Evolutionary conservation across 192 early-diverging fungal species (phyloP), one percentile per base, ranked within the genome.

Genomic region (Backusella westeae): DNA sequence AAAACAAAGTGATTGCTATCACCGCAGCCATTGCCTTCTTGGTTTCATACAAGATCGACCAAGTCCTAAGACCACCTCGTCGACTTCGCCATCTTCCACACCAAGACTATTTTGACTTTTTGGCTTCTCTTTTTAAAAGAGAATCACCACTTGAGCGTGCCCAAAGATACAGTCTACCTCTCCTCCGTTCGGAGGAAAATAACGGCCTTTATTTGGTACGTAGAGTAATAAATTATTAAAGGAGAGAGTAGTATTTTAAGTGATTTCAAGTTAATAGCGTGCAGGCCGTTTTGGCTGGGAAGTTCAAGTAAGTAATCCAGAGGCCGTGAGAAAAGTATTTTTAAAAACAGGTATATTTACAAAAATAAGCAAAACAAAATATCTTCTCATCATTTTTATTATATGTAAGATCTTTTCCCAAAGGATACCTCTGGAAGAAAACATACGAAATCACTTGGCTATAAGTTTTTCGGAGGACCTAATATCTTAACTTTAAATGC

Each of bases 331-430:
- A 69, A 67, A 69, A 67, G 9, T 76, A 34, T 69, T 76, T 5
- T n/a, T 69, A 14, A 76, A 53, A 53, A 26, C 32, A 26, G 76
- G 69, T 77, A 35, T 6, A 17, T 35, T 21, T 3, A 69, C 34
- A 69, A 56, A 9, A 56, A 21, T 8, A 36, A 21, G 21, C 6
- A 39, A 36, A 10, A 9, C 17, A 6, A 7, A 56, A 3, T 23
- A 56, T 21, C 21, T 10, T 69, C 66, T 36, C 5, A 38, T 17
- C 3, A n/a, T 7, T 68, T 35, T 42, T 32, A 7, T 14, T 35
- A 23, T 14, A 42, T 12, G 7, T n/a, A 32, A 72, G 76, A 77
- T 34, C 8, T 65, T 8, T 77, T 77, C 41, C 76, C 76, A 53
- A 77, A 72, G 53, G 38, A 34, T 2, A 56, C 53, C 5, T 2